Conservation (phyloP, 2,329 filamentous ascomycete genomes). For the Seiridium unicorne region DNA sequence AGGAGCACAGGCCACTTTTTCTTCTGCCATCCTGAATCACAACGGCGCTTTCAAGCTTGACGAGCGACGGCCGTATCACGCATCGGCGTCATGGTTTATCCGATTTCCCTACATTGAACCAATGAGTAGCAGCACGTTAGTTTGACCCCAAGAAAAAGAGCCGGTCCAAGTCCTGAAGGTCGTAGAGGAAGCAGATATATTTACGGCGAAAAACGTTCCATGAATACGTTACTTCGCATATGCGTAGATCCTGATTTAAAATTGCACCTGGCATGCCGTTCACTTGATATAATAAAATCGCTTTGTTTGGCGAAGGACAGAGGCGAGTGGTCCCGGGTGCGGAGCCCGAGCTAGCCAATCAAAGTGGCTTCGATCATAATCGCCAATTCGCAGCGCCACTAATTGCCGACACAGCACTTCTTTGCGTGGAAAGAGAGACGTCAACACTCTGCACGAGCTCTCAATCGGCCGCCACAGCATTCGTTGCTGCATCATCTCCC, state of each 20-base stretch:
- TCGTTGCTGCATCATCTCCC: slow-evolving; percentile 28
- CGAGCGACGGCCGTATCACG: not conserved
- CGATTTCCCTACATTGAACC: not conserved
- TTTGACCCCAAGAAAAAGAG: not conserved
- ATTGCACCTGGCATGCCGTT: not conserved
- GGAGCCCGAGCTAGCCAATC: not conserved
- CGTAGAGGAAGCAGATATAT: not conserved
- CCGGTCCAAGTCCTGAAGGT: not conserved
- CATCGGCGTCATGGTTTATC: not conserved
- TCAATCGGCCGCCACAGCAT: slow-evolving; percentile 21
- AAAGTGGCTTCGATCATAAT: slow-evolving; percentile 5
- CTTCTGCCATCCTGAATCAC: not conserved
- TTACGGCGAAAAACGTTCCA: no score
- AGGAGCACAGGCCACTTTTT: not conserved
- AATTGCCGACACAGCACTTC: slow-evolving; percentile 7
- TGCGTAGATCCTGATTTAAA: not conserved
- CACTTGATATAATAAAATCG: not conserved
- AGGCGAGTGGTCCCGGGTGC: not conserved
- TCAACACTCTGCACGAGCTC: slow-evolving; percentile 11
- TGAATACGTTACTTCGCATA: no score
- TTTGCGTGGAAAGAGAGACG: slow-evolving; percentile 7
- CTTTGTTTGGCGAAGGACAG: not conserved
- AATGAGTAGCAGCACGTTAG: not conserved
- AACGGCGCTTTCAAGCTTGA: no score
- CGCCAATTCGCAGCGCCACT: slow-evolving; percentile 6